A percentile compares a stretch with the other conserved stretches of the same genome.
Evolutionary conservation across 768 basidiomycete genomes (phyloP).

Genomic region (Hericium alpestre): DNA sequence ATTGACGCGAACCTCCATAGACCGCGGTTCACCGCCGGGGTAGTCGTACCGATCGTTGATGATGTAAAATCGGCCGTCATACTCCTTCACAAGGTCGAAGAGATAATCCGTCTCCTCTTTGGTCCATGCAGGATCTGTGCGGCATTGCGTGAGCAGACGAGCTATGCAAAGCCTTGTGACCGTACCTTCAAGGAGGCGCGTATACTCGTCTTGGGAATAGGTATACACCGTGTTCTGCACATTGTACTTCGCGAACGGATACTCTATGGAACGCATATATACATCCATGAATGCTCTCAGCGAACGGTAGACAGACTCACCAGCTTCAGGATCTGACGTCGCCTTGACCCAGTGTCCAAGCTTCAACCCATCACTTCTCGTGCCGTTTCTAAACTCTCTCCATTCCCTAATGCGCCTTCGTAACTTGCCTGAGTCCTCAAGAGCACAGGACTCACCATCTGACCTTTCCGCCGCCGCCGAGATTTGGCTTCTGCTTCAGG

Average conservation of each 20-base stretch:
- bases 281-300: not conserved
- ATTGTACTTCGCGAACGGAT: slow-evolving; percentile 79
- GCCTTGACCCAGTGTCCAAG: slow-evolving; percentile 80
- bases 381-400: slow-evolving; percentile 61
- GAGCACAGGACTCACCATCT: slow-evolving; percentile 52
- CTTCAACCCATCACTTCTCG: slow-evolving; percentile 55
- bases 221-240: slow-evolving; percentile 50
- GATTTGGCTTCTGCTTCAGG: slow-evolving; percentile 77
- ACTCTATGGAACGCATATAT: slow-evolving; percentile 34
- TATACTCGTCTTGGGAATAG: slow-evolving; percentile 85
- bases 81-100: slow-evolving; percentile 68
- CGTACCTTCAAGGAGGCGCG: slow-evolving; percentile 63
- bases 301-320: slow-evolving; percentile 26
- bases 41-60: slow-evolving; percentile 85
- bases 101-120: slow-evolving; percentile 92
- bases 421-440: too few relatives aligned
- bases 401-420: slow-evolving; percentile 46
- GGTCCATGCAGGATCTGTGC: slow-evolving; percentile 68
- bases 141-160: not conserved
- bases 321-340: slow-evolving; percentile 39
- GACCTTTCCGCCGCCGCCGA: slow-evolving; percentile 48
- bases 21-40: slow-evolving; percentile 38
- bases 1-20: slow-evolving; percentile 53
- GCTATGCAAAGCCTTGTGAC: not conserved
- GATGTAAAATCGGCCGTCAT: slow-evolving; percentile 83